A percentile compares a stretch with the other conserved stretches of the same genome.
Conservation (phyloP, 805 yeast species). For the Spathaspora arborariae region DNA sequence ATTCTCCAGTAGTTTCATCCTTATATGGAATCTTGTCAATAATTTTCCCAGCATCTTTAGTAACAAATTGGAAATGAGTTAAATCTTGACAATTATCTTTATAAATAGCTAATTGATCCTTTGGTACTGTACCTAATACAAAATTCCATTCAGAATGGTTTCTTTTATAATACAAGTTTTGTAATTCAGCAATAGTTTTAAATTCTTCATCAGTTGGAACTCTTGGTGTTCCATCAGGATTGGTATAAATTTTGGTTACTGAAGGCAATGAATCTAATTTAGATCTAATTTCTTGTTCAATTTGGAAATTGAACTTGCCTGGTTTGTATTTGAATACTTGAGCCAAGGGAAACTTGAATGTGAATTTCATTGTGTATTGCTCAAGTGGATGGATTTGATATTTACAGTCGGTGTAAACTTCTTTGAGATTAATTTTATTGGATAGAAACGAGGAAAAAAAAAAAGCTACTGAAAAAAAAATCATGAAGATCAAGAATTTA, state of each 20-base stretch:
- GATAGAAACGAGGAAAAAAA: slow-evolving; percentile 9
- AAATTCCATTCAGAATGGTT: slow-evolving; percentile 50
- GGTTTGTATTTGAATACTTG: slow-evolving; percentile 35
- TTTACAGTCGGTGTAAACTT: slow-evolving; percentile 2
- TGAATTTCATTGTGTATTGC: slow-evolving; percentile 30
- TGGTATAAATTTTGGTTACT: slow-evolving; percentile 63
- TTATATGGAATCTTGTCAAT: slow-evolving; percentile 82
- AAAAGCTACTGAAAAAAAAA: background rate
- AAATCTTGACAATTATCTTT: slow-evolving; percentile 61
- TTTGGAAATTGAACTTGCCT: slow-evolving; percentile 41
- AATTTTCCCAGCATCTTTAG: slow-evolving; percentile 53
- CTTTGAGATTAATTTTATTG: slow-evolving; percentile 22
- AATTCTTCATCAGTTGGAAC: slow-evolving; percentile 68
- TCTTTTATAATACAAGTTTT: slow-evolving; percentile 53
- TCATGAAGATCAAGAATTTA: background rate
- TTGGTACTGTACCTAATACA: slow-evolving; percentile 45
- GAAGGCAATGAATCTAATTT: slow-evolving; percentile 61
- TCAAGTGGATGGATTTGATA: background rate
- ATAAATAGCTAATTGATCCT: slow-evolving; percentile 52
- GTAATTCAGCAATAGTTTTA: slow-evolving; percentile 68
- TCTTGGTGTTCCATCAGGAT: slow-evolving; percentile 72
- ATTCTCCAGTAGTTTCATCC: slow-evolving; percentile 73
- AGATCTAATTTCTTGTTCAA: slow-evolving; percentile 60
- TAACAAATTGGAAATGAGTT: slow-evolving; percentile 47
- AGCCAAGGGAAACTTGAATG: slow-evolving; percentile 36